A percentile compares a stretch with the other conserved stretches of the same genome.
Conservation (phyloP, 768 basidiomycete species). For the Tylopilus vinaceipallidus region DNA sequence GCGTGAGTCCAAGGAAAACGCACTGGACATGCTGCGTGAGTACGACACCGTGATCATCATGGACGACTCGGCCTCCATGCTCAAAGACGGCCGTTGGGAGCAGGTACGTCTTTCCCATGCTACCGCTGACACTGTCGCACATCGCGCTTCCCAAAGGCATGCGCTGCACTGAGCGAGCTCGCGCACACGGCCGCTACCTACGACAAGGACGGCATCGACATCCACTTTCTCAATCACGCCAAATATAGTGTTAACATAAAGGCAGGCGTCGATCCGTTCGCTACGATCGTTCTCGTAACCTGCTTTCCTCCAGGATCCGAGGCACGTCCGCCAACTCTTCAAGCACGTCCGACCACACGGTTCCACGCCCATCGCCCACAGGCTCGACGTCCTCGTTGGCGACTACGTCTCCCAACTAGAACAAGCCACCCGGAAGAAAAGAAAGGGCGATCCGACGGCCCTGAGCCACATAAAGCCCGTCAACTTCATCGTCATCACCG, state of each 20-base stretch:
- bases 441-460: constrained; percentile 20
- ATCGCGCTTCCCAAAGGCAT: constrained; percentile 5
- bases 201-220: constrained; percentile 59
- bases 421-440: constrained; percentile 25
- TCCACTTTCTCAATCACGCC: constrained; percentile 54
- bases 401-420: constrained; percentile 38
- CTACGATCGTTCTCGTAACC: neutral
- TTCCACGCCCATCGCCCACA: constrained; percentile 44
- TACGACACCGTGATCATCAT: constrained; percentile 60
- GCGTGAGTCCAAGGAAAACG: constrained; percentile 28
- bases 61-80: constrained; percentile 63
- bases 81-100: constrained; percentile 40
- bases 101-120: constrained; percentile 39
- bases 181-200: constrained; percentile 49
- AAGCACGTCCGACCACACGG: constrained; percentile 42
- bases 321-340: constrained; percentile 43
- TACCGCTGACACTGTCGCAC: no score
- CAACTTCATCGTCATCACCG: constrained; percentile 61
- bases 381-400: constrained; percentile 38
- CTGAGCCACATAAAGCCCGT: constrained; percentile 47
- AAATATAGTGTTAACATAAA: constrained; percentile 36
- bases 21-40: constrained; percentile 36
- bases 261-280: constrained; percentile 23
- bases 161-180: constrained; percentile 38
- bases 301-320: constrained; percentile 32